These are phyloP conservation scores for Phytopythium ostracodes DNA, from an alignment of 352 stramenopile species.

Conservation along the genomic window DNA sequence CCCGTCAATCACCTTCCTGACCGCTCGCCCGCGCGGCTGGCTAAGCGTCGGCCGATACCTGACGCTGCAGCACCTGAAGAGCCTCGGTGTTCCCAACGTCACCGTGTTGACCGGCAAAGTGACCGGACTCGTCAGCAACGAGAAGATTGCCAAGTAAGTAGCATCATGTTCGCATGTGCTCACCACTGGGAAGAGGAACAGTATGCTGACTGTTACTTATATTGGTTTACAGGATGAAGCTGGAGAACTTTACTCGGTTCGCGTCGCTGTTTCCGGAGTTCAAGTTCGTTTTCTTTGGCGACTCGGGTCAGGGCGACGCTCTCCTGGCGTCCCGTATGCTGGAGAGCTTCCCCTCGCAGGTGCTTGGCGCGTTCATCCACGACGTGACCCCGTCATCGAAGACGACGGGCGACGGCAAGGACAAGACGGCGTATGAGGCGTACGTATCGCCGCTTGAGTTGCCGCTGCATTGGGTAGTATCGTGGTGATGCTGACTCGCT, in stretches of 20 bases:
- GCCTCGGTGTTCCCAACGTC: slow-evolving; percentile 64
- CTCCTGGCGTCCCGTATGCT: slow-evolving; percentile 65
- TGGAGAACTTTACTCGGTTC: slow-evolving; percentile 80
- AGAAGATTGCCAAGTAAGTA: slow-evolving; percentile 67
- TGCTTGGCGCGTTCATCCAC: slow-evolving; percentile 79
- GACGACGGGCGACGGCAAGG: slow-evolving; percentile 58
- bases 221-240: slow-evolving; percentile 40
- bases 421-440: slow-evolving; percentile 52
- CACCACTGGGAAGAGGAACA: no score
- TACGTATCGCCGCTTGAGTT: slow-evolving; percentile 26
- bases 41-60: slow-evolving; percentile 75
- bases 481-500: background rate
- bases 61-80: slow-evolving; percentile 76
- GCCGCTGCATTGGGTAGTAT: background rate
- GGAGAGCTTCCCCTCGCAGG: slow-evolving; percentile 43
- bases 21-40: slow-evolving; percentile 72
- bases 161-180: background rate
- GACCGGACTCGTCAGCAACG: slow-evolving; percentile 73
- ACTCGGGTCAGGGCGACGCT: slow-evolving; percentile 77
- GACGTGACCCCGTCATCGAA: slow-evolving; percentile 55
- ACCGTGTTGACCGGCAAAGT: slow-evolving; percentile 80
- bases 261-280: slow-evolving; percentile 79
- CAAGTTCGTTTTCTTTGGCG: slow-evolving; percentile 84
- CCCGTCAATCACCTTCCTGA: slow-evolving; percentile 80
- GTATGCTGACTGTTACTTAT: no score